Conservation (phyloP, 805 yeast species). For the Groenewaldozyma tartarivorans region DNA sequence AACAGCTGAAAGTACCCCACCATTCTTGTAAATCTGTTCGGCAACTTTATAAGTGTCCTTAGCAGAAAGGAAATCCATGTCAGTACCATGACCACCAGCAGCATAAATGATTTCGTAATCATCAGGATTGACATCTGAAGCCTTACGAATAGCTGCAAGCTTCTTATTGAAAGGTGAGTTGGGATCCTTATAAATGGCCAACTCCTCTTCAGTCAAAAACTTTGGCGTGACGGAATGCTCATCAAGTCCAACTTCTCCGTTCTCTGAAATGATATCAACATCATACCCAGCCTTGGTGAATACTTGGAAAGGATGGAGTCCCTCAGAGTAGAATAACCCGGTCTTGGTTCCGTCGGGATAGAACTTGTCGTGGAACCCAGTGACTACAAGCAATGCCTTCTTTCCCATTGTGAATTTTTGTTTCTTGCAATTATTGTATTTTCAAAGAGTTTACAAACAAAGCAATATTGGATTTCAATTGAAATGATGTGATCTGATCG, state of each 20-base stretch:
- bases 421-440: too few relatives aligned
- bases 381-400: conserved; percentile 15
- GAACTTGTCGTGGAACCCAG: conserved; percentile 28
- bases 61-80: conserved; percentile 50
- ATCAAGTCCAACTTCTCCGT: conserved; percentile 49
- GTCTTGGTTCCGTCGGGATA: conserved; percentile 51
- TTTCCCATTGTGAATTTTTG: conserved; percentile 2
- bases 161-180: conserved; percentile 32
- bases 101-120: conserved; percentile 50
- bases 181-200: conserved; percentile 31
- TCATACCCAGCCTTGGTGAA: conserved; percentile 41
- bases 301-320: conserved; percentile 45
- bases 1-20: conserved; percentile 54
- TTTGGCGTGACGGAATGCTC: conserved; percentile 40
- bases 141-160: conserved; percentile 35
- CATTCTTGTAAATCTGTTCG: conserved; percentile 36
- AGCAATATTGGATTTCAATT: too few relatives aligned
- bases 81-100: conserved; percentile 58
- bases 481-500: too few relatives aligned
- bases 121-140: conserved; percentile 38
- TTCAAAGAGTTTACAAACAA: too few relatives aligned
- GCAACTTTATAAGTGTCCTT: conserved; percentile 37
- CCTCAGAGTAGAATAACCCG: conserved; percentile 54
- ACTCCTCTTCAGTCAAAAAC: conserved; percentile 38
- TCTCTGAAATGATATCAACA: conserved; percentile 49